Conservation (phyloP, 441 rosid genomes). For the Hypseocharis bilobata region DNA sequence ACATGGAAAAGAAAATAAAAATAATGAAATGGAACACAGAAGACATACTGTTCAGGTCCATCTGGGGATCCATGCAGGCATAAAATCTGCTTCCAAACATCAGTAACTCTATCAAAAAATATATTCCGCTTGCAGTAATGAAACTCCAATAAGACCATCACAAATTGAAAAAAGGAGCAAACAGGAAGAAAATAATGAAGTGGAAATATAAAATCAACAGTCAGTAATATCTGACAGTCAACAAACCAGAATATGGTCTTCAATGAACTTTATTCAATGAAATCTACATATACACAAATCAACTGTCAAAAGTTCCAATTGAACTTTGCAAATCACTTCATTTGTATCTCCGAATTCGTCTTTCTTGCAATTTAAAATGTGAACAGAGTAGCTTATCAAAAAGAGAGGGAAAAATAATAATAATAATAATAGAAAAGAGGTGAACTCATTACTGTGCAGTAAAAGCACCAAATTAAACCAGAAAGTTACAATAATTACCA, state of each 20-base stretch:
- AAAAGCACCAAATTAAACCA: no score
- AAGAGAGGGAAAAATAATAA: no score
- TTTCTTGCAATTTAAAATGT: not conserved
- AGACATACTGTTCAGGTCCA: slow-evolving; percentile 90
- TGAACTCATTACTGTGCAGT: no score
- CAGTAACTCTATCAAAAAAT: slow-evolving; percentile 17
- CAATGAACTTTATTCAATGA: not conserved
- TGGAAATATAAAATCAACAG: not conserved
- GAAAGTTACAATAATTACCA: no score
- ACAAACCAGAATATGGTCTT: not conserved
- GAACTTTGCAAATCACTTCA: not conserved
- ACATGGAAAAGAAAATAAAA: slow-evolving; percentile 12
- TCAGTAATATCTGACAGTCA: not conserved
- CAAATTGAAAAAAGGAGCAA: not conserved
- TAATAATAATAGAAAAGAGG: no score
- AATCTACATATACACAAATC: not conserved
- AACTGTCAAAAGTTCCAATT: not conserved
- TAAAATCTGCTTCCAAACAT: slow-evolving; percentile 52
- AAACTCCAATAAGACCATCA: slow-evolving; percentile 8
- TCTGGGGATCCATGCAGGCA: slow-evolving; percentile 97
- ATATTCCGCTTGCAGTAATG: not conserved
- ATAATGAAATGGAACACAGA: slow-evolving; percentile 16
- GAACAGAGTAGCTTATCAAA: no score
- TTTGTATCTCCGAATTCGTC: not conserved
- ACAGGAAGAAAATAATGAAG: not conserved